phyloP scores from a whole-genome alignment of 495 filamentous ascomycete genomes.

The Chaetomium cochliodes region DNA sequence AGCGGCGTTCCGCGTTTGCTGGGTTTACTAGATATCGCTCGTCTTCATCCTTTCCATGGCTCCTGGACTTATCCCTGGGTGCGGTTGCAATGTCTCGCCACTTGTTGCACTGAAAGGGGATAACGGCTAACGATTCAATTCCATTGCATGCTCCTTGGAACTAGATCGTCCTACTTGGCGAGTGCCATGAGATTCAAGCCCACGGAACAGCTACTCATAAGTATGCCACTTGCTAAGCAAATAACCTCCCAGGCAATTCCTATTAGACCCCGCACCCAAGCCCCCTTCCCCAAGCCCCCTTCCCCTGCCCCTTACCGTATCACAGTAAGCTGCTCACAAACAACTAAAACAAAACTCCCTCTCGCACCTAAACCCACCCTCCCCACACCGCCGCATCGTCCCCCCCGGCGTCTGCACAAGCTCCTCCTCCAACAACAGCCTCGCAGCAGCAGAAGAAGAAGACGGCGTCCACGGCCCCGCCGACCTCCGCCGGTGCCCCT shows the following conservation, averaged over 20 bases:
- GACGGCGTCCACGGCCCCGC: neutral
- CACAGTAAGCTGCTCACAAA: no score
- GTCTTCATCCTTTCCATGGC: neutral
- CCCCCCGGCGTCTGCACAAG: slow-evolving; percentile 46
- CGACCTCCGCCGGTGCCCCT: slow-evolving; percentile 9
- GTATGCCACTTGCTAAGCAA: no score
- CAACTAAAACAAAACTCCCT: slow-evolving; percentile 53
- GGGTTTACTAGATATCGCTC: neutral
- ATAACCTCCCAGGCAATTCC: no score
- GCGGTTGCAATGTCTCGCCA: neutral
- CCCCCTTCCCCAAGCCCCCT: no score
- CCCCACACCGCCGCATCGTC: slow-evolving; percentile 45
- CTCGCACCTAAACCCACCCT: slow-evolving; percentile 47
- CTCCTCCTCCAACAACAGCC: neutral
- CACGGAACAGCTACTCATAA: no score
- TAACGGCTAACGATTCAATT: no score
- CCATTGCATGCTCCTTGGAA: no score
- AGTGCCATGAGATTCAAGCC: no score
- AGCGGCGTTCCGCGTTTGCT: neutral
- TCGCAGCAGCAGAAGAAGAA: neutral
- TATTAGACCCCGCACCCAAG: neutral
- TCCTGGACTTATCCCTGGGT: no score
- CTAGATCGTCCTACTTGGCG: no score
- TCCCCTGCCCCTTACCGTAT: no score
- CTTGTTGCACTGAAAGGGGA: neutral